Evolutionary conservation across 1,284 basidiomycete genomes (phyloP).

Genomic region (Trichosporon sp.): DNA sequence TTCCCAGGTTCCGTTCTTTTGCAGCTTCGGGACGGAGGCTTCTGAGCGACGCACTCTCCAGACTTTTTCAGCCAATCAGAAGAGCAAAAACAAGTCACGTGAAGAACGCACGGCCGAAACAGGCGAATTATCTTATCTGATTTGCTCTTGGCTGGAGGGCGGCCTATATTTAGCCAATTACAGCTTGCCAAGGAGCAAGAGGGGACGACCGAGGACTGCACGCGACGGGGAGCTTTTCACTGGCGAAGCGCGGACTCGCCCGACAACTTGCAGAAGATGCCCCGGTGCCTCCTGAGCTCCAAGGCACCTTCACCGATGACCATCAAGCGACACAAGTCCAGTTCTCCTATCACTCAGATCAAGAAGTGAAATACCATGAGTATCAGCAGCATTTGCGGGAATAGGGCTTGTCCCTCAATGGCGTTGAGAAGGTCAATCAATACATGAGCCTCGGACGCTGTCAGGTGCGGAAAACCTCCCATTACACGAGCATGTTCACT

Average conservation of each 20-base stretch:
- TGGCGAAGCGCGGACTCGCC: neutral
- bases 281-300: neutral
- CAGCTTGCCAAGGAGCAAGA: neutral
- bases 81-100: neutral
- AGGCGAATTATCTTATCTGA: constrained; percentile 16
- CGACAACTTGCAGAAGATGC: neutral
- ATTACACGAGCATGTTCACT: too few species aligned
- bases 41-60: neutral
- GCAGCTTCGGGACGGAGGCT: neutral
- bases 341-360: too few species aligned
- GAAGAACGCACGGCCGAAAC: constrained; percentile 3
- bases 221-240: neutral
- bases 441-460: too few species aligned
- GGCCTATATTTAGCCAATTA: constrained; percentile 13
- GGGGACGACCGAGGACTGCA: neutral
- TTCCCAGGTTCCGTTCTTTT: neutral
- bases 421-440: too few species aligned
- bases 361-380: too few species aligned
- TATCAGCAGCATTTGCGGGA: too few species aligned
- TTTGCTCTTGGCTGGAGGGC: constrained; percentile 1
- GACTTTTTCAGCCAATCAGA: neutral
- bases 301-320: neutral
- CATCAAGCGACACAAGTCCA: too few species aligned
- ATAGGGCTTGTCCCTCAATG: too few species aligned
- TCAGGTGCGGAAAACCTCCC: too few species aligned